A percentile compares a stretch with the other conserved stretches of the same genome.
phyloP scores from a whole-genome alignment of 148 eudicot species.

The Vaccinium corymbosum region DNA sequence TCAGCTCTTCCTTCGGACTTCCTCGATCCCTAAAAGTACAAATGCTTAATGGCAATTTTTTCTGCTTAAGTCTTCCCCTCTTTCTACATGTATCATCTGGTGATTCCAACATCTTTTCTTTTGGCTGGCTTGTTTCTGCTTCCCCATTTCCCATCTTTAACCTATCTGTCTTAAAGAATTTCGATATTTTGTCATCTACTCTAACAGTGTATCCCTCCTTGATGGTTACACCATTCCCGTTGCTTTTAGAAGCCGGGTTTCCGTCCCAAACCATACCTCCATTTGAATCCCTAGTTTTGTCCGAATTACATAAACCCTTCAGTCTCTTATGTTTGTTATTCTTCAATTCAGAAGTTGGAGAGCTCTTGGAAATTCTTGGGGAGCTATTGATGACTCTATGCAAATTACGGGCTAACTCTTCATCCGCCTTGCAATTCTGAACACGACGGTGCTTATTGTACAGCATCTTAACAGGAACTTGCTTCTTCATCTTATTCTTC shows the following conservation, averaged over 20 bases:
- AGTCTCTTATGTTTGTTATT: constrained; percentile 59
- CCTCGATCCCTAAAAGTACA: constrained; percentile 65
- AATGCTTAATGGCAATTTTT: constrained; percentile 71
- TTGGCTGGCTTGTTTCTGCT: constrained; percentile 37
- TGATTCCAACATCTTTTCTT: constrained; percentile 34
- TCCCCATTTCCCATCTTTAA: constrained; percentile 41
- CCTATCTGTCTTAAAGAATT: constrained; percentile 33
- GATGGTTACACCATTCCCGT: constrained; percentile 36
- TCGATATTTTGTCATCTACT: constrained; percentile 39
- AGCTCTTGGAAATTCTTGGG: constrained; percentile 58
- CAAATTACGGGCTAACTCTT: constrained; percentile 73
- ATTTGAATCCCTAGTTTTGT: constrained; percentile 30
- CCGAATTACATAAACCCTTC: constrained; percentile 32
- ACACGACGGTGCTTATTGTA: constrained; percentile 45
- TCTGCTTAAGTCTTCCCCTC: constrained; percentile 83
- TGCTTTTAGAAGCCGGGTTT: constrained; percentile 26
- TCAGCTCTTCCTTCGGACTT: constrained; percentile 57
- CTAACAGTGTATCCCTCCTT: constrained; percentile 26
- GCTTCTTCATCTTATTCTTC: constrained; percentile 78
- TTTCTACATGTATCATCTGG: constrained; percentile 52
- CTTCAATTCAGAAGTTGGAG: constrained; percentile 44
- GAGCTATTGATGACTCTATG: constrained; percentile 77
- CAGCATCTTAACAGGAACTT: constrained; percentile 54
- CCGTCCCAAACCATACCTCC: constrained; percentile 22
- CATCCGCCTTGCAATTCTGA: constrained; percentile 56